Percentiles rank a stretch among this genome's conserved stretches.
Conservation (phyloP, 169 alveolate species). For the Miamiensis avidus region DNA sequence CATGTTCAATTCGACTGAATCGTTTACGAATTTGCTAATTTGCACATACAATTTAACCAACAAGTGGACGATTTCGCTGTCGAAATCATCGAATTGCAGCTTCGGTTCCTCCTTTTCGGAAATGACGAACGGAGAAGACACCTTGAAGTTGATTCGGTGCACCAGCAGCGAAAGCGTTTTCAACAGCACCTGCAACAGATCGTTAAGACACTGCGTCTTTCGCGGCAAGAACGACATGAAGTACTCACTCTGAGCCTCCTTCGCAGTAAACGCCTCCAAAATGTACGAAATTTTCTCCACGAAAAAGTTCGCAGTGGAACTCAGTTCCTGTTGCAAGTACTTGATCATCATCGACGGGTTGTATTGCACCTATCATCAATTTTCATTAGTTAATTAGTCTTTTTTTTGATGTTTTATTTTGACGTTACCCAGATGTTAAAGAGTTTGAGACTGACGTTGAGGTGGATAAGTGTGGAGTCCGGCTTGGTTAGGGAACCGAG, state of each 20-base stretch:
- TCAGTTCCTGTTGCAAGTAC: neutral
- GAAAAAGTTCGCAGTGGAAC: neutral
- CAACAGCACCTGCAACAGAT: neutral
- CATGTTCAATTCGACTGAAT: neutral
- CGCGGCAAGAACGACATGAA: too few species aligned
- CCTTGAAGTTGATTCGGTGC: neutral
- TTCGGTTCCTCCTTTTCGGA: neutral
- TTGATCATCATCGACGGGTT: too few species aligned
- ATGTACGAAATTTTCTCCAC: too few species aligned
- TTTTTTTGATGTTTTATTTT: neutral
- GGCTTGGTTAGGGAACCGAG: neutral
- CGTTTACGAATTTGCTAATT: neutral
- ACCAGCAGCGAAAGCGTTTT: neutral
- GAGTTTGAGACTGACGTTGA: neutral
- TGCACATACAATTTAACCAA: neutral
- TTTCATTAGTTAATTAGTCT: too few species aligned
- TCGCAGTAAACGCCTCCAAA: neutral
- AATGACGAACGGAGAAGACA: neutral
- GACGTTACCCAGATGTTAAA: neutral
- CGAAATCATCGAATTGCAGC: neutral
- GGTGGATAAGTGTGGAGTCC: neutral
- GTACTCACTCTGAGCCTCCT: neutral
- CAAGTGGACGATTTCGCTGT: neutral
- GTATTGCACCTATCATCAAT: too few species aligned
- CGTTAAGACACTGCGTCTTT: neutral